A percentile compares a stretch with the other conserved stretches of the same genome.
Evolutionary conservation across 345 rosid species (phyloP).

Genomic region (Eucalyptus tenuipes): DNA sequence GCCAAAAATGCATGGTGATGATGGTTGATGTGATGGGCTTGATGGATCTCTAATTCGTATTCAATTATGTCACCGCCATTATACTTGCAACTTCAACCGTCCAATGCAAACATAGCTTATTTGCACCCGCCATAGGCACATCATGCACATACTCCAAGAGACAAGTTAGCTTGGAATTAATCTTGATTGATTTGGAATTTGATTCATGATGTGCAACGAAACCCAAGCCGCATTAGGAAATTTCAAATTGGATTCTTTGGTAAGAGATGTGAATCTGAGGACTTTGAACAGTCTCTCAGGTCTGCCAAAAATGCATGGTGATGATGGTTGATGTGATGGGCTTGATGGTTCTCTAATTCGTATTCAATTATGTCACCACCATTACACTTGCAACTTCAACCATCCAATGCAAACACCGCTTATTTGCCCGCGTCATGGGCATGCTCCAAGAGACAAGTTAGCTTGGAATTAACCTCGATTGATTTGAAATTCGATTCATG

Average conservation of each 20-base stretch:
- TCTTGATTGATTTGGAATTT: background rate
- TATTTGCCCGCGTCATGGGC: background rate
- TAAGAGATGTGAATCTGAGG: too few relatives aligned
- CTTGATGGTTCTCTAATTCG: too few relatives aligned
- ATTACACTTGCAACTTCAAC: too few relatives aligned
- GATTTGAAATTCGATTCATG: background rate
- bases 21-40: background rate
- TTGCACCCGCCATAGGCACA: background rate
- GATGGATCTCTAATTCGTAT: background rate
- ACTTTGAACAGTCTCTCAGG: too few relatives aligned
- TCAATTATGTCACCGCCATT: background rate
- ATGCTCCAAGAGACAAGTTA: background rate
- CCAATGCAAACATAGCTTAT: too few relatives aligned
- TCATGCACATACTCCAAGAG: background rate
- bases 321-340: too few relatives aligned
- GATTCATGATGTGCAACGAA: background rate
- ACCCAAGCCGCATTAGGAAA: background rate
- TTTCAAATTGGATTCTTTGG: too few relatives aligned
- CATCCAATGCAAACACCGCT: background rate
- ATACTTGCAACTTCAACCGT: background rate
- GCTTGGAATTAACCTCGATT: background rate
- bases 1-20: background rate
- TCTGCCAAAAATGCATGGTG: too few relatives aligned
- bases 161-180: too few relatives aligned
- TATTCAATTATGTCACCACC: too few relatives aligned